Evolutionary conservation across 768 basidiomycete genomes (phyloP).

Genomic region (Tricholoma bakamatsutake): DNA sequence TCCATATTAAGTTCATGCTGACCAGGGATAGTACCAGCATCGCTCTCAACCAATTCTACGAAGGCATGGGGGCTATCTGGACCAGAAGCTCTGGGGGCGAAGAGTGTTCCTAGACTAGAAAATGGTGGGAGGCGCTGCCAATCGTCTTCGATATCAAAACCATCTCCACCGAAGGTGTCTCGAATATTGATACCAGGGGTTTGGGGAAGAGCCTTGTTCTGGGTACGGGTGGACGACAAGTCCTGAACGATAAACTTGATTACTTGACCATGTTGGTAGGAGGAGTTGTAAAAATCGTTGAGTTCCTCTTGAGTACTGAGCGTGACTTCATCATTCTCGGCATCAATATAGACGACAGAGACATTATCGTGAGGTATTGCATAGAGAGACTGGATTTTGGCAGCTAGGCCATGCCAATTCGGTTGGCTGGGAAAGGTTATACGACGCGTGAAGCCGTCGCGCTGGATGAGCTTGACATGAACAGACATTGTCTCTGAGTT

Average conservation of each 20-base stretch:
- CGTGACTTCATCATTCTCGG: conserved; percentile 71
- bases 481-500: conserved; percentile 34
- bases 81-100: conserved; percentile 23
- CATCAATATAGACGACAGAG: conserved; percentile 67
- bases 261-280: conserved; percentile 22
- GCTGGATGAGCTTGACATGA: conserved; percentile 62
- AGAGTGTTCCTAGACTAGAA: conserved; percentile 32
- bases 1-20: conserved; percentile 19
- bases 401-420: conserved; percentile 45
- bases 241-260: conserved; percentile 65
- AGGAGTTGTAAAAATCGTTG: conserved; percentile 56
- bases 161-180: conserved; percentile 53
- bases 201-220: conserved; percentile 25
- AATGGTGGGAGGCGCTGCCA: conserved; percentile 52
- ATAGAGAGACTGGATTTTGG: conserved; percentile 46
- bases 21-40: conserved; percentile 22
- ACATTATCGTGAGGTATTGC: conserved; percentile 51
- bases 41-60: conserved; percentile 48
- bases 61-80: conserved; percentile 52
- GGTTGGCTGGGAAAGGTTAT: conserved; percentile 47
- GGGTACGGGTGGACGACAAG: conserved; percentile 35
- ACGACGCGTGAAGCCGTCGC: conserved; percentile 54
- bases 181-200: conserved; percentile 32
- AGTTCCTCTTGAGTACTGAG: conserved; percentile 74
- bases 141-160: conserved; percentile 49